These are phyloP conservation scores for Taiwanofungus camphoratus DNA, from an alignment of 1,284 basidiomycete species.

Conservation along the genomic window DNA sequence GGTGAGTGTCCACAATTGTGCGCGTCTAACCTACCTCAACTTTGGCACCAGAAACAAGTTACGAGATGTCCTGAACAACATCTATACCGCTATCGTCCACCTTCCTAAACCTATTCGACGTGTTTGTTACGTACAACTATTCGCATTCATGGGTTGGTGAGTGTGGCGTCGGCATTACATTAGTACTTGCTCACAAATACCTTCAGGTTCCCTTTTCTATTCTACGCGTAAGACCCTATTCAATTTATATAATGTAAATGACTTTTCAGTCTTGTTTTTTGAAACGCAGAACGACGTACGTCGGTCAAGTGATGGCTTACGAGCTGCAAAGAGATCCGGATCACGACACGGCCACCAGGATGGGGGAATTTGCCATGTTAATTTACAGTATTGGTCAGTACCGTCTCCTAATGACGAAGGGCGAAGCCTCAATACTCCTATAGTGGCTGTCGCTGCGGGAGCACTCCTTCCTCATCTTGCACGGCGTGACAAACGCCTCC, in stretches of 20 bases:
- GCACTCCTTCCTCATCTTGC: constrained; percentile 80
- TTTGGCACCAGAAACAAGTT: constrained; percentile 38
- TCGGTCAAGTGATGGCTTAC: constrained; percentile 86
- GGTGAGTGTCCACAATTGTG: constrained; percentile 26
- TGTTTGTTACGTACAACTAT: constrained; percentile 88
- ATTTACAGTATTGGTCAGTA: constrained; percentile 79
- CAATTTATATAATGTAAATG: constrained; percentile 6
- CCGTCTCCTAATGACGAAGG: constrained; percentile 1
- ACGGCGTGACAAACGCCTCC: constrained; percentile 69
- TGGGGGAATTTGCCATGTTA: constrained; percentile 86
- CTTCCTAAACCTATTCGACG: constrained; percentile 80
- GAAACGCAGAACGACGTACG: constrained; percentile 71
- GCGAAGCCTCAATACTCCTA: constrained; percentile 8
- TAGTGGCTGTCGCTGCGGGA: constrained; percentile 83
- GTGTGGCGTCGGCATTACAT: no score
- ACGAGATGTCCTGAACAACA: constrained; percentile 68
- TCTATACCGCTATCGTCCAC: constrained; percentile 64
- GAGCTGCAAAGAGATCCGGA: constrained; percentile 70
- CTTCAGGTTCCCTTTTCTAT: constrained; percentile 86
- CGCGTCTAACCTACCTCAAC: background rate
- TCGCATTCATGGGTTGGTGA: constrained; percentile 90
- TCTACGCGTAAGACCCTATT: constrained; percentile 65
- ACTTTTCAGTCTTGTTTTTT: constrained; percentile 1
- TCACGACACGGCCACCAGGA: constrained; percentile 76
- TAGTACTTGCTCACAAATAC: constrained; percentile 3